A percentile compares a stretch with the other conserved stretches of the same genome.
Conservation (phyloP, 2,329 filamentous ascomycete species). For the Metarhizium rileyi region DNA sequence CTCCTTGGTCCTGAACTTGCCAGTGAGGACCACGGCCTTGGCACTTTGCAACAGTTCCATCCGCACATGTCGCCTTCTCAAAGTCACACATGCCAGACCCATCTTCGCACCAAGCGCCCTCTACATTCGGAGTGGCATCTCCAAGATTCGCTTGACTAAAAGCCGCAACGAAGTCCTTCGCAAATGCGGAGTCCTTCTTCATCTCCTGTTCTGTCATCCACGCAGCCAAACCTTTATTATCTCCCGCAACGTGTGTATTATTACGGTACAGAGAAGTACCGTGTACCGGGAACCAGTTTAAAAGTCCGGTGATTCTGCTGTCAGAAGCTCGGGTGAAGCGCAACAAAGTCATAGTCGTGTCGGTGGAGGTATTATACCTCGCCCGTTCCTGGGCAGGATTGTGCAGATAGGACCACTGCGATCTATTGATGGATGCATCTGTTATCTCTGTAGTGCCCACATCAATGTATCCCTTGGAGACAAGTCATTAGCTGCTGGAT, state of each 20-base stretch:
- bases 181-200: conserved; percentile 40
- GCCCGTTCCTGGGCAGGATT: conserved; percentile 71
- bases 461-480: conserved; percentile 51
- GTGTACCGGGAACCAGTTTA: conserved; percentile 93
- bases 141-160: conserved; percentile 90
- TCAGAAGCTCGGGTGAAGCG: conserved; percentile 68
- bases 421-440: conserved; percentile 81
- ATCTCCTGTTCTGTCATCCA: conserved; percentile 71
- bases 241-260: conserved; percentile 81
- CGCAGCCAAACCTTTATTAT: conserved; percentile 92
- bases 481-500: background rate
- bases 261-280: conserved; percentile 86
- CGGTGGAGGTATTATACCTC: conserved; percentile 47
- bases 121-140: conserved; percentile 80
- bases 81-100: conserved; percentile 65
- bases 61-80: conserved; percentile 73
- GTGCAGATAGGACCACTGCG: conserved; percentile 75
- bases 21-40: conserved; percentile 67
- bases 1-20: conserved; percentile 57
- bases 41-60: conserved; percentile 59
- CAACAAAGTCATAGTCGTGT: conserved; percentile 62
- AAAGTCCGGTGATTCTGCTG: conserved; percentile 64
- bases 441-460: conserved; percentile 59
- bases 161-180: conserved; percentile 69
- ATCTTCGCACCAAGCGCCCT: conserved; percentile 85